Conservation (phyloP, 164 flowering plant species). For the Malania oleifera region DNA sequence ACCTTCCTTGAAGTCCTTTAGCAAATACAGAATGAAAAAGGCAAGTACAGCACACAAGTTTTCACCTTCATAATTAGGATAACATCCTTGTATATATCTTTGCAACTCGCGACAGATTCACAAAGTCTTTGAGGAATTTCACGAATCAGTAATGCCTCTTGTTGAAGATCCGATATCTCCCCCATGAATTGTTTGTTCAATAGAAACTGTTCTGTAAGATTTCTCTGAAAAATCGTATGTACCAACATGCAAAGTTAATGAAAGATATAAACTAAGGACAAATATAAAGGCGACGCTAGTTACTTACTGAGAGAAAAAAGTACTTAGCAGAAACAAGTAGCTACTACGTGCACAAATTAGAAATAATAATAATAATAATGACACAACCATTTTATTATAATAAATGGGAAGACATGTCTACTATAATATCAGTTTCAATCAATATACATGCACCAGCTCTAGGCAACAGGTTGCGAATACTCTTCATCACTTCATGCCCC, state of each 20-base stretch:
- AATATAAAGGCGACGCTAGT: too few species aligned
- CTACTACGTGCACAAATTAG: too few species aligned
- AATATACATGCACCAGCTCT: too few species aligned
- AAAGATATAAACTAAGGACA: background rate
- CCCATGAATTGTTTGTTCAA: slow-evolving; percentile 42
- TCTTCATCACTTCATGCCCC: too few species aligned
- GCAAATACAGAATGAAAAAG: slow-evolving; percentile 1
- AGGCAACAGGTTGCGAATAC: too few species aligned
- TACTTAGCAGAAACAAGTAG: too few species aligned
- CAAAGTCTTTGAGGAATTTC: slow-evolving; percentile 52
- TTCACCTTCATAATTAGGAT: slow-evolving; percentile 53
- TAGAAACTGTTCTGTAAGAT: slow-evolving; percentile 39
- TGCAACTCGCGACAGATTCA: slow-evolving; percentile 59
- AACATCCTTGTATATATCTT: slow-evolving; percentile 51
- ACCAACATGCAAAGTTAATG: background rate
- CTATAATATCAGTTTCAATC: too few species aligned
- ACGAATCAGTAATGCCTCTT: slow-evolving; percentile 39
- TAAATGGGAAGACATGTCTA: too few species aligned
- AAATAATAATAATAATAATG: too few species aligned
- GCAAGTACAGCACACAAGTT: background rate
- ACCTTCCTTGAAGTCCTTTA: background rate
- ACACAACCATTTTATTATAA: too few species aligned
- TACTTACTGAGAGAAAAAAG: too few species aligned
- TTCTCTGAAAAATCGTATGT: slow-evolving; percentile 39
- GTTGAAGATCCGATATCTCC: slow-evolving; percentile 58